phyloP scores from a whole-genome alignment of 768 basidiomycete genomes.

The Amanita thiersii region DNA sequence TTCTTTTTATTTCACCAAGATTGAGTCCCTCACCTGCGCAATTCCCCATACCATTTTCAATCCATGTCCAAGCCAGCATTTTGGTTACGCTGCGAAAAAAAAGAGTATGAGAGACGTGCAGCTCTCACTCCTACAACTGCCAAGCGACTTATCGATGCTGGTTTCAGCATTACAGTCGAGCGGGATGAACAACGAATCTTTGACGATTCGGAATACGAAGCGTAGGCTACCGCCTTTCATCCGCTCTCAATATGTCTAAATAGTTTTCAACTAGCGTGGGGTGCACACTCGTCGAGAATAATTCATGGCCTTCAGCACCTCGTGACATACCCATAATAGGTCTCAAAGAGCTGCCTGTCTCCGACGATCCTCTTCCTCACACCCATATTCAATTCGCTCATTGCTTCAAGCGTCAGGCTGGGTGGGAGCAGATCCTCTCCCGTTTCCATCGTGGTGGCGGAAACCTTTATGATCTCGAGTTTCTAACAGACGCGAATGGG shows the following conservation, averaged over 20 bases:
- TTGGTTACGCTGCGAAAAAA: conserved; percentile 98
- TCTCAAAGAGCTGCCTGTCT: conserved; percentile 89
- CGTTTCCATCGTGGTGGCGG: conserved; percentile 83
- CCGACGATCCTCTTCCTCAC: conserved; percentile 77
- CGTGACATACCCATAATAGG: conserved; percentile 76
- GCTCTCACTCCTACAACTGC: conserved; percentile 91
- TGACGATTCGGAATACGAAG: conserved; percentile 86
- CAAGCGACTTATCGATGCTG: conserved; percentile 79
- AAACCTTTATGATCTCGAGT: conserved; percentile 91
- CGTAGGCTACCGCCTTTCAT: conserved; percentile 42
- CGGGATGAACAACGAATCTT: conserved; percentile 93
- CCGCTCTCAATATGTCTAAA: neutral
- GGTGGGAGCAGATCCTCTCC: conserved; percentile 80
- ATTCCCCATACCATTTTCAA: conserved; percentile 9
- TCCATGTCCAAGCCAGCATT: conserved; percentile 48
- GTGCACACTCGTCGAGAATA: conserved; percentile 79
- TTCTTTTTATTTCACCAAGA: neutral
- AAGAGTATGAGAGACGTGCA: conserved; percentile 87
- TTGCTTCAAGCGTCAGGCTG: conserved; percentile 93
- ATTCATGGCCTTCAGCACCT: conserved; percentile 84
- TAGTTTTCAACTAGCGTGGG: conserved; percentile 56
- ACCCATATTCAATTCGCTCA: conserved; percentile 98
- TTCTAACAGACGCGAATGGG: conserved; percentile 76
- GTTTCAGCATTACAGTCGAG: conserved; percentile 89
- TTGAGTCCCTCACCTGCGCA: conserved; percentile 11